Percentiles rank a stretch among this genome's conserved stretches.
Conservation (phyloP, 164 flowering plant species). For the Platanus orientalis region DNA sequence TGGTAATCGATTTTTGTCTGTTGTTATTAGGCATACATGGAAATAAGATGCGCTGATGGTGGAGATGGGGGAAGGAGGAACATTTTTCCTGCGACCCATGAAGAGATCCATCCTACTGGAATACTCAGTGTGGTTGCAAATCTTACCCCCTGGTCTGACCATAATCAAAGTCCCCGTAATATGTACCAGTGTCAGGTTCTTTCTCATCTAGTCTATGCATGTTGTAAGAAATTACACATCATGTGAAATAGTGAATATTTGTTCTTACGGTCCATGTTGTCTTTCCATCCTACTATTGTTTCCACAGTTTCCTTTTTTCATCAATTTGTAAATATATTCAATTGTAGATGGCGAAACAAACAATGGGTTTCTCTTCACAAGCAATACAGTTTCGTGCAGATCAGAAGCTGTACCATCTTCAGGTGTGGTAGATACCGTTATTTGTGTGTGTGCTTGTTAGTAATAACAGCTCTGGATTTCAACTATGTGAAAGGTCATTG, state of each 20-base stretch:
- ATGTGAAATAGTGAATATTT: slow-evolving; percentile 3
- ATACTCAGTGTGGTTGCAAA: slow-evolving; percentile 90
- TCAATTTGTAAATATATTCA: background rate
- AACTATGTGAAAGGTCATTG: too few species aligned
- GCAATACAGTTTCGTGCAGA: slow-evolving; percentile 72
- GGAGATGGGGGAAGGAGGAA: slow-evolving; percentile 75
- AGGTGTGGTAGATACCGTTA: slow-evolving; percentile 36
- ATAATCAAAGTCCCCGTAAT: slow-evolving; percentile 97
- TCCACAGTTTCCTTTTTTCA: background rate
- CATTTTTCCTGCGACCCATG: slow-evolving; percentile 82
- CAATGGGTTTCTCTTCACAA: slow-evolving; percentile 91
- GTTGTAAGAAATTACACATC: too few species aligned
- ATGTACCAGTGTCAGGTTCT: slow-evolving; percentile 99
- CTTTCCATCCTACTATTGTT: background rate
- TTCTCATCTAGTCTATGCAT: background rate
- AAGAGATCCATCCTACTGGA: slow-evolving; percentile 86
- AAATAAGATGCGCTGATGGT: slow-evolving; percentile 91
- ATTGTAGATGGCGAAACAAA: slow-evolving; percentile 93
- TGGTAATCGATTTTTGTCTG: slow-evolving; percentile 2
- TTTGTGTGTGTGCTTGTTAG: background rate
- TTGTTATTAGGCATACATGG: slow-evolving; percentile 71
- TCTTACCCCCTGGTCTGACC: slow-evolving; percentile 97
- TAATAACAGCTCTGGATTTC: too few species aligned
- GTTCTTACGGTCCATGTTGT: background rate
- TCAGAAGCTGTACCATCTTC: slow-evolving; percentile 93